A percentile compares a stretch with the other conserved stretches of the same genome.
phyloP scores from a whole-genome alignment of 495 filamentous ascomycete genomes.

The Cryomyces minteri region DNA sequence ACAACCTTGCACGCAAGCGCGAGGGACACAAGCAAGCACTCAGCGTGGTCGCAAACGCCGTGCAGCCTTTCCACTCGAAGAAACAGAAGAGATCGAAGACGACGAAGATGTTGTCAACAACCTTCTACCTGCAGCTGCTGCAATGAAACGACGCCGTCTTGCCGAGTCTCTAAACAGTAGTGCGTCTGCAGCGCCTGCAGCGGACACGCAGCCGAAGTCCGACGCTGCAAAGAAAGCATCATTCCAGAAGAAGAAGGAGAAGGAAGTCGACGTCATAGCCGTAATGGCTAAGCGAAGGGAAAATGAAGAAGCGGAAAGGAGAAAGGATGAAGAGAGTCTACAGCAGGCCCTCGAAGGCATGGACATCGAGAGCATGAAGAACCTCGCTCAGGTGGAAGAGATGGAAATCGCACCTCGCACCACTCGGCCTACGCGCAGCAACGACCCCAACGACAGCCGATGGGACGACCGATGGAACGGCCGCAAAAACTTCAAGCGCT shows the following conservation, averaged over 20 bases:
- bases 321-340: conserved; percentile 38
- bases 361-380: conserved; percentile 51
- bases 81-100: conserved; percentile 20
- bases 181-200: conserved; percentile 6
- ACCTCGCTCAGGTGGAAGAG: conserved; percentile 61
- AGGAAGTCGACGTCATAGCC: conserved; percentile 47
- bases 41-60: conserved; percentile 22
- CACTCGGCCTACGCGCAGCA: conserved; percentile 9
- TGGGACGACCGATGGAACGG: conserved; percentile 95
- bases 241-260: conserved; percentile 10
- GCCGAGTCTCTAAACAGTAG: conserved; percentile 19
- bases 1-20: neutral
- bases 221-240: neutral
- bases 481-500: conserved; percentile 90
- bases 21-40: conserved; percentile 4
- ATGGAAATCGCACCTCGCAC: conserved; percentile 37
- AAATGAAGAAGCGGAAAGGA: conserved; percentile 43
- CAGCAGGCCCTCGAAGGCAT: conserved; percentile 35
- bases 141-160: conserved; percentile 49
- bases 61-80: conserved; percentile 18
- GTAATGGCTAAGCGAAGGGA: conserved; percentile 48
- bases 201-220: neutral
- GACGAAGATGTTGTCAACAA: conserved; percentile 39
- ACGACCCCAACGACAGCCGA: conserved; percentile 26
- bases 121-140: conserved; percentile 51